These are phyloP conservation scores for Teratosphaeria gauchensis DNA, from an alignment of 2,329 filamentous ascomycete species.

Conservation along the genomic window DNA sequence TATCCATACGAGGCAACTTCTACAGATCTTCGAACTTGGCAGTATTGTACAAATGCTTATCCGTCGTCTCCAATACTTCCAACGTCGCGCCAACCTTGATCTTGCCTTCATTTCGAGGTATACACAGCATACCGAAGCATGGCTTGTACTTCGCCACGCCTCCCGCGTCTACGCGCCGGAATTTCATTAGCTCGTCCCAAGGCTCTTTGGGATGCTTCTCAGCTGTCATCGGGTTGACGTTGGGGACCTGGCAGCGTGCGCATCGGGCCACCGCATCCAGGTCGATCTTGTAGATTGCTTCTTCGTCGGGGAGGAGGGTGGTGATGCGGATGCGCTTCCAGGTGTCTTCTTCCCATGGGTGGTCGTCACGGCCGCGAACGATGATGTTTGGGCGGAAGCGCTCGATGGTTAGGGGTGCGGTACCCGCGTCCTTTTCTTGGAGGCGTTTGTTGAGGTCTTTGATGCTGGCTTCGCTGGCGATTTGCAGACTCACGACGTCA, in stretches of 20 bases:
- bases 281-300: conserved; percentile 31
- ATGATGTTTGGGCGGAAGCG: conserved; percentile 57
- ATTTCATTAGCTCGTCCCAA: conserved; percentile 54
- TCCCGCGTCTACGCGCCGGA: conserved; percentile 50
- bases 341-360: conserved; percentile 52
- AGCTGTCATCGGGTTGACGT: conserved; percentile 54
- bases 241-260: conserved; percentile 53
- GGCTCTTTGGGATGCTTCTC: conserved; percentile 50
- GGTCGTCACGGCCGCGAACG: conserved; percentile 39
- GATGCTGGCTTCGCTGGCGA: conserved; percentile 48
- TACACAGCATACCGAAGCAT: conserved; percentile 58
- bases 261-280: conserved; percentile 52
- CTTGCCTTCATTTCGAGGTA: conserved; percentile 45
- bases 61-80: conserved; percentile 49
- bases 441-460: conserved; percentile 49
- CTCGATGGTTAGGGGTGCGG: conserved; percentile 46
- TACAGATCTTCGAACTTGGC: conserved; percentile 25
- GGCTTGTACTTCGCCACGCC: conserved; percentile 54
- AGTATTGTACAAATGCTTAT: conserved; percentile 44
- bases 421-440: conserved; percentile 24
- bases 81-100: conserved; percentile 50
- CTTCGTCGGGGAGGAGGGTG: conserved; percentile 21
- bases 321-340: conserved; percentile 51
- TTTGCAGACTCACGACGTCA: conserved; percentile 48
- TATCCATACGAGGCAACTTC: neutral